Evolutionary conservation across 768 basidiomycete species (phyloP), one percentile per base, ranked within the genome.

Genomic region (Lyophyllum shimeji): DNA sequence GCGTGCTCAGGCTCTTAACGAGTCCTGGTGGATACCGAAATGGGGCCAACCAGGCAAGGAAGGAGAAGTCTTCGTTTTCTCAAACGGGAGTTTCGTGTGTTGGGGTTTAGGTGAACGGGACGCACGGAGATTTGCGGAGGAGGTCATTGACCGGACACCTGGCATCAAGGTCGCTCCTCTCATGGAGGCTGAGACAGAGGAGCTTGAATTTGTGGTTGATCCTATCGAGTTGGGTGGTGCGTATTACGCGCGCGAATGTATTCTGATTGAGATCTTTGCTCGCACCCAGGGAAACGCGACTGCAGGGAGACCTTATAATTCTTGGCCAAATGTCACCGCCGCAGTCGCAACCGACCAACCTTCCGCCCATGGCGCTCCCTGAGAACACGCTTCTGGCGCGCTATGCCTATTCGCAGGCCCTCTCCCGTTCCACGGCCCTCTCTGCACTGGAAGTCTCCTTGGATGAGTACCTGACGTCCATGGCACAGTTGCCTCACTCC

Each of bases 301-400:
- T 97, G 51, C 92, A 95, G 65, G 95, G 95, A 29, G 94, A 97
- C 66, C 72, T 97, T 58, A 95, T 96, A 54, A 90, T 97, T 53
- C 83, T 97, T 17, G 95, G 95, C 7, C 79, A 82, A 48, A 82
- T 79, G 9, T 75, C 86, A 0, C 76, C 82, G 12, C 73, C 80
- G 20, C 72, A 75, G 11, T 74, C 81, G 24, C 62, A 77, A 12
- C 79, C 76, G 20, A 65, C 68, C 18, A 75, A 74, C 4, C 69
- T 83, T 33, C 77, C 78, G 0, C 76, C 81, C 5, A 78, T 82
- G 74, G 76, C 71, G 1, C 79, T 91, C 20, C 89, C 91, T 1
- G 72, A 74, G 44, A 82, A 88, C 34, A 92, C 90, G 0, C 75
- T 95, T 5, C 77, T 95, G 3, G 93, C 89, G 1, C 89, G 95